Conservation (phyloP, 2,329 filamentous ascomycete genomes). For the Coniochaeta prunicola region DNA sequence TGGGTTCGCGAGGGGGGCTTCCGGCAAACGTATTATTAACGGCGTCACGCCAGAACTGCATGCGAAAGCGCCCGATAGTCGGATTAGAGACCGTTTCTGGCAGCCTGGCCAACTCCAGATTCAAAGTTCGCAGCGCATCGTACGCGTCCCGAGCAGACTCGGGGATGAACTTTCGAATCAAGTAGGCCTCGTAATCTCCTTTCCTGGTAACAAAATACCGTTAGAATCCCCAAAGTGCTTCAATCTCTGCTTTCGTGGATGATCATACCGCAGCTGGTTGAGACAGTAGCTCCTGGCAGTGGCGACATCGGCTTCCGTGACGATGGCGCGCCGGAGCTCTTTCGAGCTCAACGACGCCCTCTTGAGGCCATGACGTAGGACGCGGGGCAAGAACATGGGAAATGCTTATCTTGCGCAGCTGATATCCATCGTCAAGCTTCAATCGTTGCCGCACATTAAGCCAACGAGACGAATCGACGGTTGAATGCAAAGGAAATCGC, state of each 20-base stretch:
- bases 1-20: slow-evolving; percentile 79
- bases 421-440: slow-evolving; percentile 8
- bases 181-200: slow-evolving; percentile 82
- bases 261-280: slow-evolving; percentile 31
- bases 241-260: background rate
- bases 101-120: slow-evolving; percentile 83
- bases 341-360: slow-evolving; percentile 14
- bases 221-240: background rate
- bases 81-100: slow-evolving; percentile 84
- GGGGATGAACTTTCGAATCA: slow-evolving; percentile 80
- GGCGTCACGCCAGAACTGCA: slow-evolving; percentile 92
- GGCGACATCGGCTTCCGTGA: slow-evolving; percentile 43
- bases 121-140: slow-evolving; percentile 83
- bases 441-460: background rate
- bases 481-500: no score
- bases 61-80: slow-evolving; percentile 79
- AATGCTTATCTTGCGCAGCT: background rate
- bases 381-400: slow-evolving; percentile 31
- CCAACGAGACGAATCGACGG: background rate
- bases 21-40: slow-evolving; percentile 71
- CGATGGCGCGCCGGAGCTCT: slow-evolving; percentile 29
- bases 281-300: slow-evolving; percentile 48
- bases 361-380: slow-evolving; percentile 28
- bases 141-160: slow-evolving; percentile 71
- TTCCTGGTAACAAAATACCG: slow-evolving; percentile 53